Evolutionary conservation across 2,329 filamentous ascomycete species (phyloP), one percentile per base, ranked within the genome.

Genomic region (Fusarium nisikadoi): DNA sequence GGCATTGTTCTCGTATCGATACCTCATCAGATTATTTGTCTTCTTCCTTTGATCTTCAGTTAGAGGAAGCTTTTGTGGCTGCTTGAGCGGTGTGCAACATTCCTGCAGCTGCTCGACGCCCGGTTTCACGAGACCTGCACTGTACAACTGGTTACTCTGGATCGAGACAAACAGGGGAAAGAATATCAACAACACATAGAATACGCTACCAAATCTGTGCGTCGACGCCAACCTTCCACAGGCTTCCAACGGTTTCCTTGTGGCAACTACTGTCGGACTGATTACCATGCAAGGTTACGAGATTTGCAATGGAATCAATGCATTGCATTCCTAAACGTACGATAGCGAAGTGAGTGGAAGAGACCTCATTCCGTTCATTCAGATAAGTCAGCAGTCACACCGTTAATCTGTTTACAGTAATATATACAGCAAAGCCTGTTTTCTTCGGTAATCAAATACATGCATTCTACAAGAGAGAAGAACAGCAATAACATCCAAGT

Each of bases 281-380:
- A 3, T n/a, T 11, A n/a, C 4, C 20, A n/a, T 2, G 0, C 12
- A 17, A 17, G 10, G 10, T 12, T 2, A 7, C 6, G 5, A 12
- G 45, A 47, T 9, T 11, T 3, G 6, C 20, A 12, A 8, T 11
- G 7, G 13, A 16, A 16, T 35, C 12, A 8, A 35, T 35, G 14
- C 19, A n/a, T n/a, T 29, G 9, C 6, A n/a, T 31, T 12, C 3
- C 5, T 17, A 7, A n/a, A 12, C 10, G 3, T 2, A 11, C 3
- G 5, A 17, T 2, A 5, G 3, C 2, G 3, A 17, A 8, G 3
- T 17, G 3, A 17, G 20, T 12, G 4, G 1, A 20, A 19, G 8
- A 25, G 10, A 0, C 6, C 20, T 2, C 9, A 17, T 1, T 6
- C 13, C 4, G 1, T 16, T 29, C 12, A 1, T 16, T 8, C 13